Evolutionary conservation across 495 filamentous ascomycete species (phyloP).

Genomic region (Evernia prunastri): DNA sequence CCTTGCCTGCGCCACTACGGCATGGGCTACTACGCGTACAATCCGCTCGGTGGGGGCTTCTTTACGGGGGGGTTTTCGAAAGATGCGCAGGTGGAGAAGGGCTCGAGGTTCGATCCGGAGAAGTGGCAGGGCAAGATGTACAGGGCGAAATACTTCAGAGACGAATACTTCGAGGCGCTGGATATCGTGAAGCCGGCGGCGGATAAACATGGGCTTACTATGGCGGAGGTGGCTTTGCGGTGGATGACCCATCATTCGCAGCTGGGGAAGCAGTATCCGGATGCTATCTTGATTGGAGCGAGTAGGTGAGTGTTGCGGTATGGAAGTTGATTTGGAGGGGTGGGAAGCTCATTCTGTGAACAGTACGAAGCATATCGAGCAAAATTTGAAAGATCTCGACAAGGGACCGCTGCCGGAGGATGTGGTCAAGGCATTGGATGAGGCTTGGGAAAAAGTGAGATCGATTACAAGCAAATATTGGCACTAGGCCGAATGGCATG

Average conservation of each 20-base stretch:
- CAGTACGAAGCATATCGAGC: slow-evolving; percentile 32
- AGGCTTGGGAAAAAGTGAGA: slow-evolving; percentile 41
- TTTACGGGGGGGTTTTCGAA: slow-evolving; percentile 31
- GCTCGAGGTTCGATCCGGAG: slow-evolving; percentile 40
- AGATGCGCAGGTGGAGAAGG: slow-evolving; percentile 33
- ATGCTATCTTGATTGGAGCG: slow-evolving; percentile 52
- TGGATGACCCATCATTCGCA: slow-evolving; percentile 44
- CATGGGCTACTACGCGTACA: slow-evolving; percentile 45
- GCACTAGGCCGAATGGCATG: slow-evolving; percentile 3
- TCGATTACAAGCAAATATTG: slow-evolving; percentile 19
- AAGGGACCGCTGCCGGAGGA: slow-evolving; percentile 52
- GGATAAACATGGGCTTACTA: slow-evolving; percentile 39
- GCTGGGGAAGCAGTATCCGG: slow-evolving; percentile 35
- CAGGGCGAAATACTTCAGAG: slow-evolving; percentile 42
- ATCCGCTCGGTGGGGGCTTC: slow-evolving; percentile 49
- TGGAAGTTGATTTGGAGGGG: not conserved
- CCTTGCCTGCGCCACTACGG: slow-evolving; percentile 48
- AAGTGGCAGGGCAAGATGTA: slow-evolving; percentile 36
- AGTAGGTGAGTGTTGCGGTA: slow-evolving; percentile 29
- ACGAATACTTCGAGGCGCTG: slow-evolving; percentile 42
- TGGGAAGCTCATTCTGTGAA: not conserved
- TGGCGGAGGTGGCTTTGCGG: slow-evolving; percentile 41
- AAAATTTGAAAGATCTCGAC: slow-evolving; percentile 49
- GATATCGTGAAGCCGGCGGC: slow-evolving; percentile 40
- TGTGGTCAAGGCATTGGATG: slow-evolving; percentile 47